Evolutionary conservation across 192 early-diverging fungal genomes (phyloP).

Genomic region (Rhizophagus clarus): DNA sequence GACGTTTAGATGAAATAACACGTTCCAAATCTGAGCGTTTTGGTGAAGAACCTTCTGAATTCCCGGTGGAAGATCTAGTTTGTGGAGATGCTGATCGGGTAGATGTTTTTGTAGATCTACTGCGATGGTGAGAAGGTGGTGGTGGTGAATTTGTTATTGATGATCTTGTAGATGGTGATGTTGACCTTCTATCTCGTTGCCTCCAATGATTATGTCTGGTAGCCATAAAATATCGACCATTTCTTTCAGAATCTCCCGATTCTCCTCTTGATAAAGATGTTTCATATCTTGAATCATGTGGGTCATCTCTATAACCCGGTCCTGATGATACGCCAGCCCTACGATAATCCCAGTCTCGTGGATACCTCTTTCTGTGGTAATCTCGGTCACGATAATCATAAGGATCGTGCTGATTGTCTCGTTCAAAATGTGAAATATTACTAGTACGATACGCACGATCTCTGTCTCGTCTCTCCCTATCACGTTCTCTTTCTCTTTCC

Average conservation of each 20-base stretch:
- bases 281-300: slow-evolving; percentile 1
- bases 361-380: slow-evolving; percentile 7
- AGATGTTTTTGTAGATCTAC: slow-evolving; percentile 8
- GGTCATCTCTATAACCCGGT: not conserved
- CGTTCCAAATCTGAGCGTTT: slow-evolving; percentile 4
- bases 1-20: slow-evolving; percentile 1
- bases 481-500: slow-evolving; percentile 15
- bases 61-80: not conserved
- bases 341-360: slow-evolving; percentile 25
- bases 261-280: not conserved
- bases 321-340: not conserved
- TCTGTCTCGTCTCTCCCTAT: slow-evolving; percentile 8
- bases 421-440: slow-evolving; percentile 21
- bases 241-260: slow-evolving; percentile 4
- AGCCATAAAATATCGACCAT: not conserved
- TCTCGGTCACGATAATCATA: slow-evolving; percentile 18
- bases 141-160: slow-evolving; percentile 2
- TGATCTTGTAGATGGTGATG: not conserved
- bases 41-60: slow-evolving; percentile 12
- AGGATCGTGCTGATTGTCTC: slow-evolving; percentile 15
- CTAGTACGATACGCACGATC: slow-evolving; percentile 13
- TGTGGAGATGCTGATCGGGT: not conserved
- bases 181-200: slow-evolving; percentile 9
- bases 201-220: slow-evolving; percentile 25
- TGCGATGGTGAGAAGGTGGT: not conserved